phyloP scores from a whole-genome alignment of 805 yeast species.

The Ogataea degrootiae region DNA sequence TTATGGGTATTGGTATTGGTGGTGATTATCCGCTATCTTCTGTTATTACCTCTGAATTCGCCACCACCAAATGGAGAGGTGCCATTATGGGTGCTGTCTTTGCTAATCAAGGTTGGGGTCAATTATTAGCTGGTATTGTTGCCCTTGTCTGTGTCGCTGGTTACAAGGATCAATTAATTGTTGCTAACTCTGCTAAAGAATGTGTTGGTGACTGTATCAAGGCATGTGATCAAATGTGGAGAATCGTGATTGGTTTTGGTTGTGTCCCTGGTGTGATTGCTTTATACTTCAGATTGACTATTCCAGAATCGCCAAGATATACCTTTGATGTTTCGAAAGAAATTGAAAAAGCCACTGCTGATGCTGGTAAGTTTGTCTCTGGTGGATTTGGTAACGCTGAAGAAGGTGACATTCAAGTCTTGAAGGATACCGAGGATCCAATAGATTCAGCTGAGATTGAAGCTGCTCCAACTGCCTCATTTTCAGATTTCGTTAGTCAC shows the following conservation, averaged over 20 bases:
- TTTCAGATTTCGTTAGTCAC: conserved; percentile 64
- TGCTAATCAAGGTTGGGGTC: conserved; percentile 97
- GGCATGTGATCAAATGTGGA: conserved; percentile 94
- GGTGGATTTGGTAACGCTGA: conserved; percentile 51
- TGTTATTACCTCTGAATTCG: conserved; percentile 87
- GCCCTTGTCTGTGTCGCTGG: conserved; percentile 73
- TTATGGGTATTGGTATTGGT: conserved; percentile 96
- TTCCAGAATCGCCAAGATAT: conserved; percentile 93
- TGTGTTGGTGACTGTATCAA: conserved; percentile 65
- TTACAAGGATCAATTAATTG: conserved; percentile 57
- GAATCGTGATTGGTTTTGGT: conserved; percentile 85
- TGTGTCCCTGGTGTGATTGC: conserved; percentile 85
- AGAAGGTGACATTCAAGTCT: conserved; percentile 37
- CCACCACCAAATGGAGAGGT: conserved; percentile 97
- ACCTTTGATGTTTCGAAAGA: conserved; percentile 68
- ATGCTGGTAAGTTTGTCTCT: conserved; percentile 44
- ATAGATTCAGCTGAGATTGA: conserved; percentile 29
- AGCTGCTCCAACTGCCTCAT: conserved; percentile 76
- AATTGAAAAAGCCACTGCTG: conserved; percentile 53
- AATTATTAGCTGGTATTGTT: conserved; percentile 80
- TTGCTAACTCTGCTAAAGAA: conserved; percentile 48
- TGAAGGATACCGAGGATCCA: conserved; percentile 44
- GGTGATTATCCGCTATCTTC: conserved; percentile 95
- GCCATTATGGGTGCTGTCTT: conserved; percentile 96
- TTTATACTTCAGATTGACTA: conserved; percentile 85